Base-by-base conservation (phyloP, 371 early-diverging fungal genomes). In the Apophysomyces trapeziformis region DNA sequence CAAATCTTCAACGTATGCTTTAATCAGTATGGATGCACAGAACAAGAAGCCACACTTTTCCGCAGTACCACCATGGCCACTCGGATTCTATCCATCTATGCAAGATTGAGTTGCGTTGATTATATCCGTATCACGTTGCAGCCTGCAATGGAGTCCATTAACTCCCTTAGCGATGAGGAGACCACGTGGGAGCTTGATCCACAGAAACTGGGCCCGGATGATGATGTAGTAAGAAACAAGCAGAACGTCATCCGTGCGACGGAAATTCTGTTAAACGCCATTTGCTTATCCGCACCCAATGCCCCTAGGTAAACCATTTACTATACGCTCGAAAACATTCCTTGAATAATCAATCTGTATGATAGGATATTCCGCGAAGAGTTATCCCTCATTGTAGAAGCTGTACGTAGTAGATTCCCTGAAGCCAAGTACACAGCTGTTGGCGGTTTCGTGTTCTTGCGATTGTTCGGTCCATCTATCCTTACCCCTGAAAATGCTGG, bases 391-490 rank as follows among this genome's bases (percentile, higher is more conserved):
- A 83, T 97, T 39, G 84, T 88, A 46, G 83, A 83, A 58, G 84
- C 92, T n/a, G 97, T 96, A 1, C 85, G 85, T 32, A 74, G 81
- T 36, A 83, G 90, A 4, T 97, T 95, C 78, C 95, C 95, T 0
- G 95, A 93, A 47, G 88, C 96, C 4, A 89, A 86, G 54, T 85
- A 86, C 37, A 91, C 90, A 0, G 95, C 96, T 18, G 95, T 98
- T 0, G 96, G 97, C 58, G 95, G 95, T 0, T 96, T 97, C 69
- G 88, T 98, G 38, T 98, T 97, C 69, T 76, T 98, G 65, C 90
- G 98, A 12, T 91, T 97, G 82, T 86, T 97, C 71, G 94, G 96
- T 60, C 97, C 97, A 1, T 94, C 93, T 0, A 95, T 97, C 60
- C 90, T 96, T 5, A 88, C 94, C 0, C 97, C 98, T 0, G 90